phyloP scores from a whole-genome alignment of 345 rosid species.

The Corymbia maculata region DNA sequence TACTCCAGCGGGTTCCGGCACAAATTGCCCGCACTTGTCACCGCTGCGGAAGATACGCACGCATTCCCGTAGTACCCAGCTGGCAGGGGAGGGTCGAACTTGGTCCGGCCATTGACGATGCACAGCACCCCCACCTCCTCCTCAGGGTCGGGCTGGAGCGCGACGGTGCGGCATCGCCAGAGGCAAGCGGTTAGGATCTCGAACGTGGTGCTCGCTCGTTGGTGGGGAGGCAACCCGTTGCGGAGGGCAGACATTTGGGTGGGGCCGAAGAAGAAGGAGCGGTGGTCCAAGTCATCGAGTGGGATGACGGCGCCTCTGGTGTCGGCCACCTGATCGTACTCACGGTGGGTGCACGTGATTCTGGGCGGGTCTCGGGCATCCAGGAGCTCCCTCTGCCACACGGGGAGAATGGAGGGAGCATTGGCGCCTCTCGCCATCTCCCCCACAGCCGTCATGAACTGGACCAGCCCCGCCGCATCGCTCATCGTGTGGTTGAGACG shows the following conservation, averaged over 20 bases:
- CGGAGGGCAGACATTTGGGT: constrained; percentile 24
- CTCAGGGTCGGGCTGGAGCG: constrained; percentile 30
- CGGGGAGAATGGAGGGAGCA: constrained; percentile 23
- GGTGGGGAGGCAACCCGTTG: constrained; percentile 16
- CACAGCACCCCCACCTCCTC: constrained; percentile 33
- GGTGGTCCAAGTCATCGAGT: constrained; percentile 9
- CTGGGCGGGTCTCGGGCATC: constrained; percentile 14
- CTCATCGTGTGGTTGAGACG: constrained; percentile 19
- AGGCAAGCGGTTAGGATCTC: constrained; percentile 37
- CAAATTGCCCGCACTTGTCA: constrained; percentile 24
- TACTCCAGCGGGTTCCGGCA: constrained; percentile 30
- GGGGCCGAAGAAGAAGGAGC: constrained; percentile 41
- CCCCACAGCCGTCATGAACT: constrained; percentile 24
- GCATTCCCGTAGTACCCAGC: constrained; percentile 41
- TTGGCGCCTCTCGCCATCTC: constrained; percentile 25
- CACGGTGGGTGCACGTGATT: constrained; percentile 29
- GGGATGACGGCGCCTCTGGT: constrained; percentile 5
- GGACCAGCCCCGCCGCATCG: constrained; percentile 31
- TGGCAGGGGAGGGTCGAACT: constrained; percentile 27
- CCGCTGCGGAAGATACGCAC: constrained; percentile 18
- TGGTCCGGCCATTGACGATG: constrained; percentile 27
- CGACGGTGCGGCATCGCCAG: constrained; percentile 46
- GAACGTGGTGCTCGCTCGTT: constrained; percentile 15
- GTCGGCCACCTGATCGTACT: constrained; percentile 14
- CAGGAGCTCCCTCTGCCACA: constrained; percentile 37